phyloP scores from a whole-genome alignment of 2,329 filamentous ascomycete genomes.

The Didymella pinodella region DNA sequence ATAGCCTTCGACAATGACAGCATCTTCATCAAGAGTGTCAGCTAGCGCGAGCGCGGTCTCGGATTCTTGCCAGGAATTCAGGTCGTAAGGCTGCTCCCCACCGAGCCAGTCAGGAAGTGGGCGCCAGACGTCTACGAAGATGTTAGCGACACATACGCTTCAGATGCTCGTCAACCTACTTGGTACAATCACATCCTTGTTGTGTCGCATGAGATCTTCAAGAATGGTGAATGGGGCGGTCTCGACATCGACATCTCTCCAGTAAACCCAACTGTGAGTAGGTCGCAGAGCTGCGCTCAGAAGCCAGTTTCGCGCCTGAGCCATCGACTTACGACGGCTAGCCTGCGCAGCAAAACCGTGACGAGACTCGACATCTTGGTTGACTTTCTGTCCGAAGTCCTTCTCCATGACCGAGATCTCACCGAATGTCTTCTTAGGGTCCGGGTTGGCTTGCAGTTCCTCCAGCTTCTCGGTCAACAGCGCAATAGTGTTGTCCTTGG shows the following conservation, averaged over 20 bases:
- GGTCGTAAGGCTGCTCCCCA: slow-evolving; percentile 95
- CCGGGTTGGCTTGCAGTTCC: slow-evolving; percentile 78
- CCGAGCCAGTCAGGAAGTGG: slow-evolving; percentile 99
- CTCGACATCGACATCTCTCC: slow-evolving; percentile 98
- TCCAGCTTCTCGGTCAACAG: slow-evolving; percentile 79
- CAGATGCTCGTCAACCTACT: slow-evolving; percentile 68
- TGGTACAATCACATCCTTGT: slow-evolving; percentile 97
- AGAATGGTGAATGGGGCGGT: slow-evolving; percentile 96
- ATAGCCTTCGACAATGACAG: slow-evolving; percentile 98
- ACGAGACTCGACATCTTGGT: slow-evolving; percentile 96
- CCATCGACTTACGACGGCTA: slow-evolving; percentile 93
- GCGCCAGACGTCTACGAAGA: slow-evolving; percentile 78
- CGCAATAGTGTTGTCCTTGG: slow-evolving; percentile 86
- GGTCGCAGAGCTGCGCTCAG: slow-evolving; percentile 90
- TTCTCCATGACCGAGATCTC: slow-evolving; percentile 99
- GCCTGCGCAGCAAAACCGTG: slow-evolving; percentile 98
- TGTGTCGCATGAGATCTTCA: slow-evolving; percentile 97
- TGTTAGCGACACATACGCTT: slow-evolving; percentile 27
- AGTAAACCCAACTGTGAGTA: slow-evolving; percentile 99
- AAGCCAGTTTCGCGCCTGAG: slow-evolving; percentile 96
- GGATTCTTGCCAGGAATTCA: slow-evolving; percentile 99
- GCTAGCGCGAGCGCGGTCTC: slow-evolving; percentile 93
- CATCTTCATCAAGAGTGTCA: slow-evolving; percentile 95
- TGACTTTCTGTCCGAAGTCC: slow-evolving; percentile 97
- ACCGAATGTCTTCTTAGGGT: slow-evolving; percentile 84